Evolutionary conservation across 1,284 basidiomycete species (phyloP), one percentile per base, ranked within the genome.

Genomic region (Sanghuangporus weigelae): DNA sequence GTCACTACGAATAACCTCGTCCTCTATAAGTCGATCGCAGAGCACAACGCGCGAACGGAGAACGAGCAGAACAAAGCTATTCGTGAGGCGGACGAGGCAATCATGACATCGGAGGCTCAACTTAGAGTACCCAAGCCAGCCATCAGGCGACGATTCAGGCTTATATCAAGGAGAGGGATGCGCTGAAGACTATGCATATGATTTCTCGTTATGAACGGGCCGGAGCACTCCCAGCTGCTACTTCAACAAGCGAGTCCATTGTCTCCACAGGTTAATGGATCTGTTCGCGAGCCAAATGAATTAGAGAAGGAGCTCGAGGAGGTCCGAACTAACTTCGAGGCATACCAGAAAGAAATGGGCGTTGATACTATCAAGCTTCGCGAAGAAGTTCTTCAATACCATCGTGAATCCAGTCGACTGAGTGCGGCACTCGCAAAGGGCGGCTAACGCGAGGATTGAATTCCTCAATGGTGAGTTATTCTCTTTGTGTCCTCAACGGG

Each of bases 1-100:
- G 78, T 0, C 83, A 96, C 98, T 74, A 91, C 93, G 23, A 92
- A 92, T 71, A 84, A 95, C 69, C 85, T 99, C 12, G 92, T 98
- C 54, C 84, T 94, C 31, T 99, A 96, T 86, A 82, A 81, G 54
- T 91, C 88, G 1, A 85, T 98, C 57, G 82, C 85, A 11, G 82
- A 84, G 21, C 78, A 89, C 67, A 79, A 81, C 50, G 86, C 83
- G 53, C 76, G 78, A 6, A 81, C 84, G 72, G 85, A 86, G 70
- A 81, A 81, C 65, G 92, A 93, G 70, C 88, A 93, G 71, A 84
- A 83, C 60, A 88, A 89, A 66, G 93, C 94, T 0, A 83, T 98
- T 12, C 82, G 84, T 57, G 92, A 98, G 74, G 95, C 96, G 0
- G 89, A 93, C 66, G 87, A 92, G 63, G 88, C 92, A 1, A 94